Evolutionary conservation across 805 yeast genomes (phyloP).

Genomic region (Maudiozyma saulgeensis): DNA sequence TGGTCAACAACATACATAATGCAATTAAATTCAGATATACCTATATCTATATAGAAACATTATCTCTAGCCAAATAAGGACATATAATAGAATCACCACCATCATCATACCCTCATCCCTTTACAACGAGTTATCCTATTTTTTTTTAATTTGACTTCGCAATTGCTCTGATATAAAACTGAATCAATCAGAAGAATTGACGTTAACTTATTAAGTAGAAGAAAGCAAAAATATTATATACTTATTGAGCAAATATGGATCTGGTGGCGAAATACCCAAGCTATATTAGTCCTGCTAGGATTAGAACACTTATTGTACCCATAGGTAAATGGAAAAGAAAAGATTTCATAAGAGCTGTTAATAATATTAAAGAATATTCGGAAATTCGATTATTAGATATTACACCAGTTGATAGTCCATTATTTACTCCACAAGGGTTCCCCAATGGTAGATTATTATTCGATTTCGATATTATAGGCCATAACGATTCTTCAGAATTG

Average conservation of each 20-base stretch:
- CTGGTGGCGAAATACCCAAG: slow-evolving; percentile 11
- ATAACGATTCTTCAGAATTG: slow-evolving; percentile 44
- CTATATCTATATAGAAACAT: too few relatives aligned
- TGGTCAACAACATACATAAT: too few relatives aligned
- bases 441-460: slow-evolving; percentile 69
- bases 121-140: too few relatives aligned
- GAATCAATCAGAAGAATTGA: too few relatives aligned
- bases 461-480: slow-evolving; percentile 37
- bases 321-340: slow-evolving; percentile 38
- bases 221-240: too few relatives aligned
- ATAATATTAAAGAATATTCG: slow-evolving; percentile 36
- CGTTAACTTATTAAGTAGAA: too few relatives aligned
- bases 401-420: slow-evolving; percentile 46
- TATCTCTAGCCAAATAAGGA: background rate
- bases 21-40: too few relatives aligned
- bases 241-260: slow-evolving; percentile 4
- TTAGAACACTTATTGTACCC: slow-evolving; percentile 62
- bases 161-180: too few relatives aligned
- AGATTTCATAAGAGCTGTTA: slow-evolving; percentile 33
- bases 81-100: too few relatives aligned
- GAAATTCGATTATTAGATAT: slow-evolving; percentile 73
- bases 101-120: too few relatives aligned
- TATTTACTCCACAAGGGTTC: slow-evolving; percentile 76
- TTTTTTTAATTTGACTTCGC: too few relatives aligned
- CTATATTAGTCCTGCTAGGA: slow-evolving; percentile 53